A percentile compares a stretch with the other conserved stretches of the same genome.
Conservation (phyloP, 1,284 basidiomycete genomes). For the Meripilus lineatus region DNA sequence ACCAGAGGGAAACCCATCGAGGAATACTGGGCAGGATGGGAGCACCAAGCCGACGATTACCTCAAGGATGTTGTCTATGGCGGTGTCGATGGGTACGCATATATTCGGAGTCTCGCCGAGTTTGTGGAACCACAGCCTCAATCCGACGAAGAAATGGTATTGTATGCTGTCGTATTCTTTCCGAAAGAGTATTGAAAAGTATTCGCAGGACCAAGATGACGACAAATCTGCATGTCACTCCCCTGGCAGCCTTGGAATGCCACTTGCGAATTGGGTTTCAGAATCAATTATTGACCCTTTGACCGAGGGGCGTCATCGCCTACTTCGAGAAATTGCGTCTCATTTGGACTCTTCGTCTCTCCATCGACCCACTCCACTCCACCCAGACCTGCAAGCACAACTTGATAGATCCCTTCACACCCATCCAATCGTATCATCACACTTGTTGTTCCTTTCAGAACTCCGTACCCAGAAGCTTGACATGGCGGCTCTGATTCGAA, state of each 20-base stretch:
- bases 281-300: constrained; percentile 54
- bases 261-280: constrained; percentile 55
- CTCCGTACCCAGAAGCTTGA: constrained; percentile 52
- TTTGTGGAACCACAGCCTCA: constrained; percentile 53
- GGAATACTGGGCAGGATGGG: constrained; percentile 46
- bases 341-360: constrained; percentile 21
- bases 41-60: constrained; percentile 54
- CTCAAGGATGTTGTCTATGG: constrained; percentile 70
- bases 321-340: constrained; percentile 29
- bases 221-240: neutral
- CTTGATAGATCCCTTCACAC: constrained; percentile 39
- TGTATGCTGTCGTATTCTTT: neutral
- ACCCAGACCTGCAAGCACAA: too few relatives aligned
- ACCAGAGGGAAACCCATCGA: constrained; percentile 14
- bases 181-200: neutral
- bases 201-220: constrained; percentile 1
- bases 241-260: constrained; percentile 40
- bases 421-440: constrained; percentile 37
- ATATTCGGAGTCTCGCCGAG: constrained; percentile 68
- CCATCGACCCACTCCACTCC: constrained; percentile 21
- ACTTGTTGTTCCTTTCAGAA: constrained; percentile 35
- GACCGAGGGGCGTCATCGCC: constrained; percentile 49
- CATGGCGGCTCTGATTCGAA: constrained; percentile 57
- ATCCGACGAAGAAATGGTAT: constrained; percentile 11
- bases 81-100: constrained; percentile 66